Evolutionary conservation across 192 early-diverging fungal genomes (phyloP).

Genomic region (Backusella parvicylindrica): DNA sequence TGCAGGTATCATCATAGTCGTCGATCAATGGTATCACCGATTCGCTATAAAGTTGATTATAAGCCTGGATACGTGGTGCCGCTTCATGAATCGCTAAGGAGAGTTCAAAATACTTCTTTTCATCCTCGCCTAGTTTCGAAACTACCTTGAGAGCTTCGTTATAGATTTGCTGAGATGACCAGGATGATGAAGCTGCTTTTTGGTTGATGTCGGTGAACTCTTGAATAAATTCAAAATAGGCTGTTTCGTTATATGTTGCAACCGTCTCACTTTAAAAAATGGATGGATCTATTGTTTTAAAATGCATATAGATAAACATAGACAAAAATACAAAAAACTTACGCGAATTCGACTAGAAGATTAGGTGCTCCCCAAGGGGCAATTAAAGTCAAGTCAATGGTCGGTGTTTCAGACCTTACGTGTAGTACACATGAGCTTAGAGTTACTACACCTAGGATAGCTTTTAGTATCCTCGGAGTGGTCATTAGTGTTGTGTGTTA

Average conservation of each 20-base stretch:
- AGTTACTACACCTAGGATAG: not conserved
- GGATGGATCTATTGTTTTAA: not conserved
- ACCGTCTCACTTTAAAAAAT: constrained; percentile 57
- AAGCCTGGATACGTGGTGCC: constrained; percentile 80
- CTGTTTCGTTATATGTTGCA: constrained; percentile 56
- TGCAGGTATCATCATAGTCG: constrained; percentile 49
- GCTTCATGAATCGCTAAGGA: constrained; percentile 63
- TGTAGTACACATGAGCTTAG: not conserved
- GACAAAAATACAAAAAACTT: constrained; percentile 29
- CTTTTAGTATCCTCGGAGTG: constrained; percentile 5
- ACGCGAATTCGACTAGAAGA: constrained; percentile 73
- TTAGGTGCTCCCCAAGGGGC: constrained; percentile 67
- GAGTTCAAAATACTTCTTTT: constrained; percentile 61
- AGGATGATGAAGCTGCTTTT: not conserved
- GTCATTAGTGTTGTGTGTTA: not conserved
- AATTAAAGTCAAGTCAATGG: constrained; percentile 44
- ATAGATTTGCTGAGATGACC: constrained; percentile 47
- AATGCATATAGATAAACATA: not conserved
- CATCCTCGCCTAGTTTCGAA: constrained; percentile 42
- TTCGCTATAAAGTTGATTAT: constrained; percentile 78
- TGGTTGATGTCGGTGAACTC: constrained; percentile 43
- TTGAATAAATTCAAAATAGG: constrained; percentile 61
- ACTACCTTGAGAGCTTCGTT: constrained; percentile 46
- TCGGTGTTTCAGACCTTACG: constrained; percentile 30
- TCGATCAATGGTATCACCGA: constrained; percentile 57